Evolutionary conservation across 257 asterid species (phyloP).

Genomic region (Solanum chilense): DNA sequence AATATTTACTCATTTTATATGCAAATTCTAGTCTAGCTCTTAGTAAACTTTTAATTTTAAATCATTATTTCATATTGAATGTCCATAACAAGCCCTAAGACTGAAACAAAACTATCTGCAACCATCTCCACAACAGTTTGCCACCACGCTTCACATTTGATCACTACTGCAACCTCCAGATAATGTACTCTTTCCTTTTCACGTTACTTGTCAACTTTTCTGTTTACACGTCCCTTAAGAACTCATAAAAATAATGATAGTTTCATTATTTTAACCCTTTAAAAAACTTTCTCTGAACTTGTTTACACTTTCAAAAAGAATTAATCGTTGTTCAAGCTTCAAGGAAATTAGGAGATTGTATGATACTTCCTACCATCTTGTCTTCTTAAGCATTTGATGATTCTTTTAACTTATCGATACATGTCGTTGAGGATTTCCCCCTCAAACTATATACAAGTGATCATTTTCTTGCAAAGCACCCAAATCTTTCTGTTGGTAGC

Average conservation of each 20-base stretch:
- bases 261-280: background rate
- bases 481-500: slow-evolving; percentile 64
- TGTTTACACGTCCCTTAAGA: background rate
- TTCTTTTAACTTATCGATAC: background rate
- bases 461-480: slow-evolving; percentile 66
- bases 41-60: too few relatives aligned
- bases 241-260: too few relatives aligned
- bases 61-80: background rate
- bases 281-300: background rate
- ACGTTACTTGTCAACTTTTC: background rate
- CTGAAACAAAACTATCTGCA: too few relatives aligned
- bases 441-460: slow-evolving; percentile 59
- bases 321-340: too few relatives aligned
- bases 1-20: too few relatives aligned
- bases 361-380: background rate
- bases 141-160: background rate
- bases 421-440: background rate
- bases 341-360: background rate
- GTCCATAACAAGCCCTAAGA: background rate
- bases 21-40: too few relatives aligned
- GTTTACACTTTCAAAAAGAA: background rate
- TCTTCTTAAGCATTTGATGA: background rate
- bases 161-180: background rate
- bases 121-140: background rate
- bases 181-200: background rate